These are phyloP conservation scores for Buddleja alternifolia DNA, from an alignment of 257 asterid species.

Conservation along the genomic window DNA sequence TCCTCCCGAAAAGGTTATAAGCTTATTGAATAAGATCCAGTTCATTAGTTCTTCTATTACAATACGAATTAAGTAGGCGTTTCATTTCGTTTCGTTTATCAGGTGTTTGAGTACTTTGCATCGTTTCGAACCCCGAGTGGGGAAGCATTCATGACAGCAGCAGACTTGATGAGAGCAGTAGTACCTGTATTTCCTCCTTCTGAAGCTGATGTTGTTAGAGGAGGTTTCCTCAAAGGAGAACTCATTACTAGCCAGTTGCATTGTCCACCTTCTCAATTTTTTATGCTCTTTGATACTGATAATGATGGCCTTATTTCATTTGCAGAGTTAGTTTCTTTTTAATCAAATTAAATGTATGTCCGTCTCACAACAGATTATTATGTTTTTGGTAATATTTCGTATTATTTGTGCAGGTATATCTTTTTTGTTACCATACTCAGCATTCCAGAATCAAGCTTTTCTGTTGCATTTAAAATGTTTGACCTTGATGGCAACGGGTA, in stretches of 20 bases:
- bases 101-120: constrained; percentile 97
- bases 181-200: constrained; percentile 94
- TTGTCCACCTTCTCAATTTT: constrained; percentile 76
- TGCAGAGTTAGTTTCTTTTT: constrained; percentile 64
- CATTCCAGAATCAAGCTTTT: constrained; percentile 89
- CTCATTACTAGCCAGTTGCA: constrained; percentile 45
- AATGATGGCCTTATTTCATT: constrained; percentile 88
- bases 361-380: no score
- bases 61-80: no score
- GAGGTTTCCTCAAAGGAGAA: constrained; percentile 80
- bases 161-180: constrained; percentile 88
- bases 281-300: constrained; percentile 86
- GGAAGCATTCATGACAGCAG: constrained; percentile 77
- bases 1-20: constrained; percentile 85
- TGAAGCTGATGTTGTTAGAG: constrained; percentile 68
- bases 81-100: no score
- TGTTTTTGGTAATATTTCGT: neutral
- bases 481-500: constrained; percentile 85
- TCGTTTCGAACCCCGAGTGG: constrained; percentile 59
- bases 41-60: neutral
- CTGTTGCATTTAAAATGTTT: constrained; percentile 84
- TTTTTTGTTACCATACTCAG: constrained; percentile 84
- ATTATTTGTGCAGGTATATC: constrained; percentile 58
- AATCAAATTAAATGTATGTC: no score
- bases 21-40: neutral